These are phyloP conservation scores for Trametes coccinea DNA, from an alignment of 768 basidiomycete genomes.

Conservation along the genomic window DNA sequence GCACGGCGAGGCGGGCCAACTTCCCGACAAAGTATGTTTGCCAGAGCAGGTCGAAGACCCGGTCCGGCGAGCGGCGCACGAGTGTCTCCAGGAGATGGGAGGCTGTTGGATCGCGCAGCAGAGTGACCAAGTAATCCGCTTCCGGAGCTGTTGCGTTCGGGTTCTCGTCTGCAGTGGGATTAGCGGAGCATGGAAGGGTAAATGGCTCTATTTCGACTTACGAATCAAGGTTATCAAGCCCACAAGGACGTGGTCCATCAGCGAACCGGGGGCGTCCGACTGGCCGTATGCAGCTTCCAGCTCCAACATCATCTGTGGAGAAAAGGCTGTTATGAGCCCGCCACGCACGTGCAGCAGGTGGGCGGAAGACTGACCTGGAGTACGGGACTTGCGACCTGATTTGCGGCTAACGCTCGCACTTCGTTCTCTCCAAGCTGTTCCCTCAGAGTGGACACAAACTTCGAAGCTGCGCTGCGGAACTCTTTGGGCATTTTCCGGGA, in stretches of 20 bases:
- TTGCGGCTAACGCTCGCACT: slow-evolving; percentile 72
- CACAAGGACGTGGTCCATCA: slow-evolving; percentile 79
- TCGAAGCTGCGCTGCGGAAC: slow-evolving; percentile 46
- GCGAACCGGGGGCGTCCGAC: slow-evolving; percentile 60
- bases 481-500: slow-evolving; percentile 31
- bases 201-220: slow-evolving; percentile 35
- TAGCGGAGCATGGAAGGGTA: background rate
- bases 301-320: slow-evolving; percentile 71
- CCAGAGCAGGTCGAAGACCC: slow-evolving; percentile 73
- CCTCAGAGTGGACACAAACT: slow-evolving; percentile 53
- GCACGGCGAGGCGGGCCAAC: slow-evolving; percentile 68
- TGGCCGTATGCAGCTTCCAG: slow-evolving; percentile 71
- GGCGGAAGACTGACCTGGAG: slow-evolving; percentile 53
- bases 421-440: slow-evolving; percentile 65
- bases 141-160: slow-evolving; percentile 39
- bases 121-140: slow-evolving; percentile 78
- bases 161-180: slow-evolving; percentile 38
- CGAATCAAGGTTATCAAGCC: slow-evolving; percentile 70
- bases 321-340: background rate
- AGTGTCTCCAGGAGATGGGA: slow-evolving; percentile 90
- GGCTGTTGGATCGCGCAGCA: slow-evolving; percentile 83
- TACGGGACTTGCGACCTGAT: slow-evolving; percentile 75
- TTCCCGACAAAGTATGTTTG: slow-evolving; percentile 73
- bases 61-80: slow-evolving; percentile 58
- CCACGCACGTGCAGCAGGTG: background rate